These are phyloP conservation scores for Syncephalastrum contaminatum DNA, from an alignment of 371 early-diverging fungal species.

Conservation along the genomic window DNA sequence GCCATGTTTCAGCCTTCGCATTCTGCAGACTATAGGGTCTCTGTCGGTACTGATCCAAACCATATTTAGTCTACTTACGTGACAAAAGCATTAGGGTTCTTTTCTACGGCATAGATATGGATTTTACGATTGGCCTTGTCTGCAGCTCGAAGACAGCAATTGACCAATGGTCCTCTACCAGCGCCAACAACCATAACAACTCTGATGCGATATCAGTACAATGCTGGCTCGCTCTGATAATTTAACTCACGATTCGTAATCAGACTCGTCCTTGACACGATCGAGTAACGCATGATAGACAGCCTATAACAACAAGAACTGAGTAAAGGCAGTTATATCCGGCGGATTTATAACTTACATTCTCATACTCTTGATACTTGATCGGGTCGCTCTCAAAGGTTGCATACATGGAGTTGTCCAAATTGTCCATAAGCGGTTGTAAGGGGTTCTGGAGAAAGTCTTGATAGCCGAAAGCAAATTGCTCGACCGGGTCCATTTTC, in stretches of 20 bases:
- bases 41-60: background rate
- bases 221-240: background rate
- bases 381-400: constrained; percentile 91
- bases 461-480: constrained; percentile 78
- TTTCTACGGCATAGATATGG: constrained; percentile 85
- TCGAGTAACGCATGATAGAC: constrained; percentile 64
- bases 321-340: too few species aligned
- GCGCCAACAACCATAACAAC: constrained; percentile 90
- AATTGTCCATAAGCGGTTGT: constrained; percentile 92
- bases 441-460: constrained; percentile 89
- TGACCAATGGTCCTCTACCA: constrained; percentile 80
- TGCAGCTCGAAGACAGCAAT: constrained; percentile 80
- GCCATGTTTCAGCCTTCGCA: constrained; percentile 78
- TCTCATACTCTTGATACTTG: constrained; percentile 90
- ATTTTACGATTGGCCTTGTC: constrained; percentile 64
- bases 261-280: constrained; percentile 41
- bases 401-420: constrained; percentile 90
- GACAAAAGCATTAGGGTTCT: constrained; percentile 93
- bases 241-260: constrained; percentile 36
- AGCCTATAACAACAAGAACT: constrained; percentile 30
- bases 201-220: constrained; percentile 20
- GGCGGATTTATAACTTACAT: constrained; percentile 33
- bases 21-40: constrained; percentile 61
- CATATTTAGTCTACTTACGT: constrained; percentile 50
- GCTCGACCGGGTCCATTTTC: constrained; percentile 60